Conservation (phyloP, 2,329 filamentous ascomycete genomes). For the Orbilia javanica region DNA sequence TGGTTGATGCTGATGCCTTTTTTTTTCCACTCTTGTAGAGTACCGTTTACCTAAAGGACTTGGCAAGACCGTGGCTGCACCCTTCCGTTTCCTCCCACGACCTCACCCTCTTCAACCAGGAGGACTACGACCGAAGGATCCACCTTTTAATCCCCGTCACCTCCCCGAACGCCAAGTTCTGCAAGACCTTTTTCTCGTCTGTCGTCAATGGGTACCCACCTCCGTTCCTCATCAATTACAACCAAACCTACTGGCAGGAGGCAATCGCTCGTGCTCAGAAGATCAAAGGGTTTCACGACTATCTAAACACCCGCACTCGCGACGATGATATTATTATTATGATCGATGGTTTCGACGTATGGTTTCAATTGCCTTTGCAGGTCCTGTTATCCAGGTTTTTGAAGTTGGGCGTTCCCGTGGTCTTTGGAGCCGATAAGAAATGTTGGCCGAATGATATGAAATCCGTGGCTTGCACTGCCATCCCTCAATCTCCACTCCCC, state of each 20-base stretch:
- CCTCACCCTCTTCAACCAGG: conserved; percentile 53
- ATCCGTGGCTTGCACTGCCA: conserved; percentile 66
- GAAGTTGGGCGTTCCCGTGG: conserved; percentile 68
- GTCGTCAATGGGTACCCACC: conserved; percentile 56
- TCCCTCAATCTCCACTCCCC: conserved; percentile 64
- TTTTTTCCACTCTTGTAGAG: no score
- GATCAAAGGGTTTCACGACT: conserved; percentile 55
- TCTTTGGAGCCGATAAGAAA: conserved; percentile 68
- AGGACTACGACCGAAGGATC: conserved; percentile 49
- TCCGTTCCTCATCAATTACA: conserved; percentile 56
- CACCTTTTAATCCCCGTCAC: conserved; percentile 55
- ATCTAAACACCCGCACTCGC: conserved; percentile 49
- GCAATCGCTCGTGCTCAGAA: conserved; percentile 49
- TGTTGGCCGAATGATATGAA: conserved; percentile 66
- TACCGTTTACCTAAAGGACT: conserved; percentile 28
- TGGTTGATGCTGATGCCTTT: no score
- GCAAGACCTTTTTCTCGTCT: conserved; percentile 56
- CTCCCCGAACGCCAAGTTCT: conserved; percentile 49
- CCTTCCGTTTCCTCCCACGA: conserved; percentile 53
- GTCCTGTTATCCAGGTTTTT: conserved; percentile 75
- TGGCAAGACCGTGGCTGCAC: conserved; percentile 41
- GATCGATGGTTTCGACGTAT: conserved; percentile 74
- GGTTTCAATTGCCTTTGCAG: conserved; percentile 75
- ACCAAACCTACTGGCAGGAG: conserved; percentile 46
- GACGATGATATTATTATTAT: conserved; percentile 72